phyloP scores from a whole-genome alignment of 805 yeast species.

The Geotrichum ghanense region DNA sequence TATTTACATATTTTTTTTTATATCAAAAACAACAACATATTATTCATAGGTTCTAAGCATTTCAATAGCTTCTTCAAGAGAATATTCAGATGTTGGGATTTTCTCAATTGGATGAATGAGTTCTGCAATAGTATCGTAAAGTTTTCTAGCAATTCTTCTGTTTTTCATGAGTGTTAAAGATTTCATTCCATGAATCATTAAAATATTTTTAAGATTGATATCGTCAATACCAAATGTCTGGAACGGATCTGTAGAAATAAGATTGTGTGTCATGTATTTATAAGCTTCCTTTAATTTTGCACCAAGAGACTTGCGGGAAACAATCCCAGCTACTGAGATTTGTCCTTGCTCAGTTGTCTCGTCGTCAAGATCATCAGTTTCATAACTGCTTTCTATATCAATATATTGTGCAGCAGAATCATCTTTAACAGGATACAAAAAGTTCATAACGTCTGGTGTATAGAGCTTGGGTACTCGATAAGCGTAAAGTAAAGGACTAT shows the following conservation, averaged over 20 bases:
- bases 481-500: slow-evolving; percentile 1
- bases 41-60: too few species aligned
- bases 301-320: too few species aligned
- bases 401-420: neutral
- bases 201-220: neutral
- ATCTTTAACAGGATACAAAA: neutral
- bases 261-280: neutral
- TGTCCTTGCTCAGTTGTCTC: neutral
- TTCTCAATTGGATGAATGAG: neutral
- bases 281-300: neutral
- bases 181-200: neutral
- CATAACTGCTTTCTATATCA: neutral
- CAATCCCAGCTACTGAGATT: neutral
- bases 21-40: too few species aligned
- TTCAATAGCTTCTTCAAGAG: neutral
- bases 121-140: neutral
- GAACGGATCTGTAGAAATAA: neutral
- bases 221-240: neutral
- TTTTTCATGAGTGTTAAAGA: neutral
- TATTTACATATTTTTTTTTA: too few species aligned
- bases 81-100: neutral
- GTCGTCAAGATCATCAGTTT: neutral
- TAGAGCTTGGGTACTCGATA: slow-evolving; percentile 1
- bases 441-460: neutral
- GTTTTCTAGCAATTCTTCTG: neutral